Base-by-base conservation (phyloP, 1,284 basidiomycete species). In the Retiboletus flavoniger region DNA sequence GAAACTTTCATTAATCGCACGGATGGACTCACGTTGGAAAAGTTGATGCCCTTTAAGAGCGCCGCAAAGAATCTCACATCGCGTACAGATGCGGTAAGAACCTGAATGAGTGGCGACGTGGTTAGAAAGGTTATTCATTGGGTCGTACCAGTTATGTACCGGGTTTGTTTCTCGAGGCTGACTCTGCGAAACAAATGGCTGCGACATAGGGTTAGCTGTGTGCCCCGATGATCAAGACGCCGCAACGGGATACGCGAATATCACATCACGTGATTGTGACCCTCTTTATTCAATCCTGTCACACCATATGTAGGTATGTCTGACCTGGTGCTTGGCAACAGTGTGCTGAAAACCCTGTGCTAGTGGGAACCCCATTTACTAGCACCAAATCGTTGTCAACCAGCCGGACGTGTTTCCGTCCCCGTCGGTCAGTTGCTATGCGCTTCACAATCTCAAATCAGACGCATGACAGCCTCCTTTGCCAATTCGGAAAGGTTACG, bases 41-140 rank as follows among this genome's bases (percentile, higher is more conserved):
- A 87, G 63, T 83, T 87, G 44, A 95, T 84, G 28, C 91, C 90
- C 58, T 89, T 82, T 24, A 95, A 75, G 17, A 94, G 75, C 17
- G 85, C 75, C 13, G 85, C 77, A 56, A 95, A 84, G 63, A 87
- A 84, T 51, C 90, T 81, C 41, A 95, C 83, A 70, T 95, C 92
- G 62, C 85, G 80, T 0, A 88, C 81, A 47, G 89, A 89, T 2
- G 89, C 88, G 47, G 80, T 80, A 28, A 93, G 75, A n/a, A 93
- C 80, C 88, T 92, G 64, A 16, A 48, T 34, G 2, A 3, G 43
- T 16, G 24, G 6, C 13, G 11, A 51, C 17, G n/a, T 29, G 35
- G 24, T 58, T 38, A 57, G 51, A 47, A n/a, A 42, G 2, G 31
- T 28, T 39, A 31, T 14, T 9, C 9, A 21, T 4, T 39, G 32